A percentile compares a stretch with the other conserved stretches of the same genome.
phyloP scores from a whole-genome alignment of 768 basidiomycete genomes.

The Leccinum broughii region DNA sequence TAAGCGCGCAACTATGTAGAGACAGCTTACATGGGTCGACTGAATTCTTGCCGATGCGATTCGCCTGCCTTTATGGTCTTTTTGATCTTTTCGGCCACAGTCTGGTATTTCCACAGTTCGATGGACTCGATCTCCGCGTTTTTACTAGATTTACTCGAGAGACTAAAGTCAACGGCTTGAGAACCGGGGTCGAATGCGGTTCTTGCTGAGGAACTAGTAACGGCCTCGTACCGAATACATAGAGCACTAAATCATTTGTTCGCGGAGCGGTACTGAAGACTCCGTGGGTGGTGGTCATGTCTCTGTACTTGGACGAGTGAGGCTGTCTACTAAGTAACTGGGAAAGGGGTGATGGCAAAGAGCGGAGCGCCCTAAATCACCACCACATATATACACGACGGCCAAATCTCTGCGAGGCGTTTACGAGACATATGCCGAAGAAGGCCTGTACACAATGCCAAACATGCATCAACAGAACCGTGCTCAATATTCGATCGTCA shows the following conservation, averaged over 20 bases:
- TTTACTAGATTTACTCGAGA: too few relatives aligned
- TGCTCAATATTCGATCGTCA: too few relatives aligned
- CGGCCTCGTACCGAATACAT: background rate
- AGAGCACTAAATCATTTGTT: background rate
- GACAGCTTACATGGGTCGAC: slow-evolving; percentile 9
- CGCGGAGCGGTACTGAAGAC: background rate
- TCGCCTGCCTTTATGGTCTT: background rate
- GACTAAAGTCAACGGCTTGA: background rate
- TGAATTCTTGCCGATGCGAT: background rate
- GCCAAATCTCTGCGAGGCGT: too few relatives aligned
- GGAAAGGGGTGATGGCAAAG: background rate
- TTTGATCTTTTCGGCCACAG: background rate
- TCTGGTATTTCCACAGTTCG: too few relatives aligned
- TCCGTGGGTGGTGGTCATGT: background rate
- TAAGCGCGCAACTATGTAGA: background rate
- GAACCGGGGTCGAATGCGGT: background rate
- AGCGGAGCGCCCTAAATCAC: background rate
- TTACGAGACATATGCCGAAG: too few relatives aligned
- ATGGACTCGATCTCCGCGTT: too few relatives aligned
- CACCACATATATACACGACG: background rate
- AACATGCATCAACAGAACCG: too few relatives aligned
- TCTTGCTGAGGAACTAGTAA: background rate
- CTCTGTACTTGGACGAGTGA: background rate
- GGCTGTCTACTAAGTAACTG: background rate
- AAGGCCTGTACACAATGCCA: too few relatives aligned